phyloP scores from a whole-genome alignment of 805 yeast genomes.

The Candida caryicola region DNA sequence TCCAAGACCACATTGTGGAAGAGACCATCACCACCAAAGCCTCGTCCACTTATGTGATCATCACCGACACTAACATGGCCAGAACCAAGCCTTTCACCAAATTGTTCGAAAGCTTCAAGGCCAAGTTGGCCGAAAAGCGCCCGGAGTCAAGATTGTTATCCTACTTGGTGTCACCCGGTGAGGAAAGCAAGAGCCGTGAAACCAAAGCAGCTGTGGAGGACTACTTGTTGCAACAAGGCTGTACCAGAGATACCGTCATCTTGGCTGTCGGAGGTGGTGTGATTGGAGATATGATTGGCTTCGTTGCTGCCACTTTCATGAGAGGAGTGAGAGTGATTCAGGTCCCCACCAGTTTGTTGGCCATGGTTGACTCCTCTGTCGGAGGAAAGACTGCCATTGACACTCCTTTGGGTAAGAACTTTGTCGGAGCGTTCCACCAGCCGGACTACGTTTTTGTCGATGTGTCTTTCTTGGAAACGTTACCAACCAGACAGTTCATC shows the following conservation, averaged over 20 bases:
- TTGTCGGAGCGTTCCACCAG: conserved; percentile 97
- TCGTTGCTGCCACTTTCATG: conserved; percentile 99
- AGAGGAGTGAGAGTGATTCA: conserved; percentile 94
- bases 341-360: conserved; percentile 86
- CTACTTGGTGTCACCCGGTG: conserved; percentile 88
- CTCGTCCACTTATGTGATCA: conserved; percentile 88
- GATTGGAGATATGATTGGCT: conserved; percentile 98
- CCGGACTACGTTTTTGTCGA: conserved; percentile 87
- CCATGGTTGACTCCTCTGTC: conserved; percentile 98
- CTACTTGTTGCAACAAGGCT: conserved; percentile 73
- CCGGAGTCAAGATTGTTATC: conserved; percentile 65
- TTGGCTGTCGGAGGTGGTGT: conserved; percentile 98
- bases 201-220: conserved; percentile 95
- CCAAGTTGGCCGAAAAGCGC: conserved; percentile 31
- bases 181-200: conserved; percentile 79
- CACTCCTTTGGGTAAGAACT: conserved; percentile 92
- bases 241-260: conserved; percentile 94
- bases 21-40: conserved; percentile 60
- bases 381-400: conserved; percentile 99
- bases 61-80: conserved; percentile 81
- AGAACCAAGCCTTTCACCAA: conserved; percentile 58
- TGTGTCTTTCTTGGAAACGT: conserved; percentile 77
- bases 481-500: conserved; percentile 91
- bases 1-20: conserved; percentile 67
- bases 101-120: conserved; percentile 43